A percentile compares a stretch with the other conserved stretches of the same genome.
Conservation (phyloP, 2,329 filamentous ascomycete genomes). For the Penicillium palitans region DNA sequence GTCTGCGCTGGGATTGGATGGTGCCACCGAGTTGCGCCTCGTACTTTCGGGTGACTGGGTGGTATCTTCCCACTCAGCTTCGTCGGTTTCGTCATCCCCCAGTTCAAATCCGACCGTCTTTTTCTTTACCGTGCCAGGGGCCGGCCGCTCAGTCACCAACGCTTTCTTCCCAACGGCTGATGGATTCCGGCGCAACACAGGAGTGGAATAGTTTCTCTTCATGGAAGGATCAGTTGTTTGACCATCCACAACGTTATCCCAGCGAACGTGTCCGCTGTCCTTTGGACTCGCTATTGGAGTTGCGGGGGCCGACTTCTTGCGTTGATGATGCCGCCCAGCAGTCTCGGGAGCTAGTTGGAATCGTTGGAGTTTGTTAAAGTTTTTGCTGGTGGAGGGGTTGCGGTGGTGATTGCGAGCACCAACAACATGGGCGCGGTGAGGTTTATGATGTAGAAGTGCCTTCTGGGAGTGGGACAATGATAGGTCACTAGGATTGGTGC, state of each 20-base stretch:
- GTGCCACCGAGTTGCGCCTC: slow-evolving; percentile 46
- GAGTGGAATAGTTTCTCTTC: slow-evolving; percentile 49
- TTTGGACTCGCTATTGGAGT: slow-evolving; percentile 47
- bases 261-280: slow-evolving; percentile 39
- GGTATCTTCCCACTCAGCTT: slow-evolving; percentile 51
- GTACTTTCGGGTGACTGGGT: slow-evolving; percentile 51
- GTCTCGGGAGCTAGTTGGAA: slow-evolving; percentile 37
- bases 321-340: slow-evolving; percentile 42
- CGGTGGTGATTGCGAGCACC: slow-evolving; percentile 42
- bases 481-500: slow-evolving; percentile 34
- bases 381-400: slow-evolving; percentile 47
- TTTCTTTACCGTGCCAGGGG: slow-evolving; percentile 41
- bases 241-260: slow-evolving; percentile 43
- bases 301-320: slow-evolving; percentile 49
- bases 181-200: slow-evolving; percentile 42
- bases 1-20: slow-evolving; percentile 37
- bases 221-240: slow-evolving; percentile 40
- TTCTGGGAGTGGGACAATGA: slow-evolving; percentile 36
- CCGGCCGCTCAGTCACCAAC: slow-evolving; percentile 36
- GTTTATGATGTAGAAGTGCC: slow-evolving; percentile 36
- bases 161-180: slow-evolving; percentile 44
- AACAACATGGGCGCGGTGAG: slow-evolving; percentile 46
- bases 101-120: slow-evolving; percentile 51
- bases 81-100: slow-evolving; percentile 45
- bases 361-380: slow-evolving; percentile 46